Base-by-base conservation (phyloP, 352 stramenopile genomes). In the Phytopythium helicoides region DNA sequence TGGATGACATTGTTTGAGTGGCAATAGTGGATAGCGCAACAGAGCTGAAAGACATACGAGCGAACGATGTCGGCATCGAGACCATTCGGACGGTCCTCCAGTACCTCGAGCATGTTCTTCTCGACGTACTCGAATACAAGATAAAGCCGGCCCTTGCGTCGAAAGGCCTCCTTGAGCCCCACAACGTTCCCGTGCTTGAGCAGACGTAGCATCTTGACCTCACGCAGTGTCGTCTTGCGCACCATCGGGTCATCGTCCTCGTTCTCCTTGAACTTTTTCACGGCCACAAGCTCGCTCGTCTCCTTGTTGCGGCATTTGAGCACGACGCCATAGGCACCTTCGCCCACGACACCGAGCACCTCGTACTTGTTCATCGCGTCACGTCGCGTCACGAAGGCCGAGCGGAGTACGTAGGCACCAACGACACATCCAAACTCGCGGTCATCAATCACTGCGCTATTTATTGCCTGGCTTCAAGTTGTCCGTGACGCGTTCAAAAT, bases 151-250 rank as follows among this genome's bases (percentile, higher is more conserved):
- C 82, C 92, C 73, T 98, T 97, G 41, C 91, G 96, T 60, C 98
- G 98, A 73, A 99, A 99, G 56, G 92, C 98, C 68, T 99, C 96
- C 56, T 98, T 98, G 23, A 99, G 79, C 18, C 75, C 81, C 28
- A 99, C 97, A 52, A 99, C 98, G 71, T 99, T 99, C 10, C 92
- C 87, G 82, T 99, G 97, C 14, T 97, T 94, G 26, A 99, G 85
- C 65, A 97, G 87, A 41, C 92, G 86, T 87, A 99, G 98, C 71
- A 99, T 99, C 63, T 99, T 96, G 35, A 99, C 83, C 73, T 99
- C 97, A 35, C 92, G 87, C 41, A 97, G 60, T 40, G 89, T 97
- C 42, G 90, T 98, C 67, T 98, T 98, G 50, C 87, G 81, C 23
- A 98, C 91, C 64, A 96, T 89, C 14, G 92, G 86, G 44, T 97